phyloP scores from a whole-genome alignment of 2,329 filamentous ascomycete species.

The Acephala macrosclerotiorum region DNA sequence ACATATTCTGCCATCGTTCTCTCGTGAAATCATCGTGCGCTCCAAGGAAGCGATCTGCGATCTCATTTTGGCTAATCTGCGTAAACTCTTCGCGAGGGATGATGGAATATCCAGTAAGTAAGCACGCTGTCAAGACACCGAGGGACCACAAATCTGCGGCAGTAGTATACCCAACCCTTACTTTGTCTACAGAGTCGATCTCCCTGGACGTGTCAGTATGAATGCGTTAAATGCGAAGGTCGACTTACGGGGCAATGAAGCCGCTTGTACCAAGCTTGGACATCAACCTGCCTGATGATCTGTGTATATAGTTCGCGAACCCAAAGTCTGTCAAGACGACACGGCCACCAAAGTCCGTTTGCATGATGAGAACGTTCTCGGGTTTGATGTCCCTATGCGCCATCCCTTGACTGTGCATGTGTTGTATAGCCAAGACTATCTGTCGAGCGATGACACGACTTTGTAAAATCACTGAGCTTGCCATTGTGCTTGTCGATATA shows the following conservation, averaged over 20 bases:
- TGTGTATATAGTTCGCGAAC: conserved; percentile 36
- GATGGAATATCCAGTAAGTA: conserved; percentile 37
- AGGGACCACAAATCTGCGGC: conserved; percentile 44
- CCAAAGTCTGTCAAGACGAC: conserved; percentile 45
- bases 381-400: conserved; percentile 44
- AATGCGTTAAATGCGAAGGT: not conserved
- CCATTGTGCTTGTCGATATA: conserved; percentile 38
- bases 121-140: conserved; percentile 38
- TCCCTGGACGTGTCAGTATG: conserved; percentile 32
- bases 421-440: conserved; percentile 41
- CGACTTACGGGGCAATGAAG: conserved; percentile 42
- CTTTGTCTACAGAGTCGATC: conserved; percentile 25
- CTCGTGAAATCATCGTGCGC: conserved; percentile 16
- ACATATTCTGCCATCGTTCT: conserved; percentile 29
- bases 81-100: conserved; percentile 31
- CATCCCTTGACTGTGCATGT: conserved; percentile 40
- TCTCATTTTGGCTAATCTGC: conserved; percentile 33
- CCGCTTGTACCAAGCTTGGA: conserved; percentile 42
- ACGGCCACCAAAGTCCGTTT: conserved; percentile 40
- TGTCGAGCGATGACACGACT: conserved; percentile 42
- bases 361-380: conserved; percentile 44
- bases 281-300: conserved; percentile 34
- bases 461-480: conserved; percentile 36
- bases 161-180: conserved; percentile 38
- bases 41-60: conserved; percentile 30